Base-by-base conservation (phyloP, 345 rosid species). In the Angophora floribunda region DNA sequence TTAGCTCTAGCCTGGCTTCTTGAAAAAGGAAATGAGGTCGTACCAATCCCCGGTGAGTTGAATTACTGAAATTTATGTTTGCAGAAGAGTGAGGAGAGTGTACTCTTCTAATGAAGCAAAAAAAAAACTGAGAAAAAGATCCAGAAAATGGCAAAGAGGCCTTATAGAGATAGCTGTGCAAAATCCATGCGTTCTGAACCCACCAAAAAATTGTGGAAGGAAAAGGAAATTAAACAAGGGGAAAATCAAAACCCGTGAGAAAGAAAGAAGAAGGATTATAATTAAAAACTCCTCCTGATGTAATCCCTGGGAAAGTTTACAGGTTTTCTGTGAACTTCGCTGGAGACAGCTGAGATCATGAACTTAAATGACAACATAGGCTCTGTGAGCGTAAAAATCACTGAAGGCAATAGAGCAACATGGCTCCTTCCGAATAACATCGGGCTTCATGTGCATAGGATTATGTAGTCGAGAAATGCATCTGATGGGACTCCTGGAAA, bases 1-100 rank as follows among this genome's bases (percentile, higher is more conserved):
- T 89, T 92, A 15, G 94, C 95, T 32, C 89, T 95, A 30, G 95
- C 96, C 21, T 95, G 95, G 96, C 47, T 95, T 90, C 92, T 95
- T 30, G 88, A 89, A 51, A 93, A 92, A 87, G 94, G 93, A 49
- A 90, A 93, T 4, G 94, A 89, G 80, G 93, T 92, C 85, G 92
- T 91, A 28, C 95, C 95, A 22, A 93, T 93, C 88, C 95, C 95
- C 22, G 94, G 95, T 94, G 65, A 89, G 91, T 80, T 90, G 50
- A 87, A 90, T 9, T 85, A 87, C 4, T 70, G 7, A 9, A 2
- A 85, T 51, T 57, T 24, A 51, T 51, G 11, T n/a, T 9, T 50
- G 51, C 19, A 19, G 52, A 13, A 16, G 61, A 53, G 7, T 51
- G 49, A 28, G 51, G 32, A 75, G 28, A 80, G 6, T 32, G 26